A percentile compares a stretch with the other conserved stretches of the same genome.
Conservation (phyloP, 2,329 filamentous ascomycete genomes). For the Fusarium sp. region DNA sequence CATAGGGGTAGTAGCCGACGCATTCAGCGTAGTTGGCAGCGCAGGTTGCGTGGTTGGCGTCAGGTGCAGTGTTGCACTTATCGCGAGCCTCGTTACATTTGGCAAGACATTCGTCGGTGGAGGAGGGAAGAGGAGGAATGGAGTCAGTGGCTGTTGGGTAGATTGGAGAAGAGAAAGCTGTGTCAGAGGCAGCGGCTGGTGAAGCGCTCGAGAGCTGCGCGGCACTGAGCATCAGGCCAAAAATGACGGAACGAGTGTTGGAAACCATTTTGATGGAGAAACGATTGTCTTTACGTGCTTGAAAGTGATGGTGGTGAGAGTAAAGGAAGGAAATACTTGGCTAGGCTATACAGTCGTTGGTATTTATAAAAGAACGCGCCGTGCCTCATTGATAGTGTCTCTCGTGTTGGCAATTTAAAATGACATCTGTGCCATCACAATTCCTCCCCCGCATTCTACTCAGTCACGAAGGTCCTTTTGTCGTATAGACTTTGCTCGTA, state of each 20-base stretch:
- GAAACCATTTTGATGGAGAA: not conserved
- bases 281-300: not conserved
- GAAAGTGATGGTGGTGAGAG: not conserved
- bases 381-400: not conserved
- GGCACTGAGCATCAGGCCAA: slow-evolving; percentile 6
- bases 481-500: not conserved
- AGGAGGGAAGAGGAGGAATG: not conserved
- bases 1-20: not conserved
- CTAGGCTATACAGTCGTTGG: not conserved
- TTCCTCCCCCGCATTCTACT: not conserved
- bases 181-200: not conserved
- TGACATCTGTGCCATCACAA: not conserved
- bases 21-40: not conserved
- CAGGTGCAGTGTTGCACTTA: not conserved
- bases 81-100: slow-evolving; percentile 2
- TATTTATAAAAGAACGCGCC: not conserved
- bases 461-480: not conserved
- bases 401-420: not conserved
- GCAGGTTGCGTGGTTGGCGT: slow-evolving; percentile 12
- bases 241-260: slow-evolving; percentile 15
- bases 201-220: slow-evolving; percentile 4
- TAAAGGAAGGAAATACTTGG: not conserved
- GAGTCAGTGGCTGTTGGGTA: slow-evolving; percentile 11
- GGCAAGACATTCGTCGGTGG: slow-evolving; percentile 2
- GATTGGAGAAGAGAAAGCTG: not conserved